A percentile compares a stretch with the other conserved stretches of the same genome.
These are phyloP conservation scores for Brasilioporus rufonigricans DNA, from an alignment of 768 basidiomycete genomes.

Conservation along the genomic window DNA sequence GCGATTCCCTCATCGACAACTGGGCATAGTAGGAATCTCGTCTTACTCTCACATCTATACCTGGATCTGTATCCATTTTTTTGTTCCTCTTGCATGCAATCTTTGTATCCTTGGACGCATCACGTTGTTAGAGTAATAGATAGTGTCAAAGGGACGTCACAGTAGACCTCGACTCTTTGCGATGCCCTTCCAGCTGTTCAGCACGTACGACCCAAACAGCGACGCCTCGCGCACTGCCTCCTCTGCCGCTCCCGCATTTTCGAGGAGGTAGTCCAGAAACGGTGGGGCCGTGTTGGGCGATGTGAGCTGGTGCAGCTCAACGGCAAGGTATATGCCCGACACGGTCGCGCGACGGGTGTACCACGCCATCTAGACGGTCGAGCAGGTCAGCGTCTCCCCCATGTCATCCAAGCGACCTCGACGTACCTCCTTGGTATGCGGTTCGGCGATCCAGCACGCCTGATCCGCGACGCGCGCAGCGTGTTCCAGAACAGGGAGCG, in stretches of 20 bases:
- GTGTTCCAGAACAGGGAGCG: slow-evolving; percentile 58
- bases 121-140: slow-evolving; percentile 15
- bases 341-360: slow-evolving; percentile 66
- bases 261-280: slow-evolving; percentile 67
- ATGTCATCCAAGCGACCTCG: neutral
- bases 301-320: slow-evolving; percentile 80
- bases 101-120: slow-evolving; percentile 17
- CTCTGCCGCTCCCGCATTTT: slow-evolving; percentile 44
- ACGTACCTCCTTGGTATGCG: slow-evolving; percentile 57
- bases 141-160: slow-evolving; percentile 19
- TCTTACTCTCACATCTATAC: slow-evolving; percentile 1
- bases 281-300: slow-evolving; percentile 64
- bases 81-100: slow-evolving; percentile 8
- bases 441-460: slow-evolving; percentile 60
- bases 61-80: neutral
- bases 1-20: slow-evolving; percentile 87
- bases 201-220: slow-evolving; percentile 58
- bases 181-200: slow-evolving; percentile 71
- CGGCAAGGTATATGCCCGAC: slow-evolving; percentile 67
- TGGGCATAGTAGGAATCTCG: slow-evolving; percentile 53
- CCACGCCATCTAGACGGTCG: slow-evolving; percentile 57
- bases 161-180: slow-evolving; percentile 62
- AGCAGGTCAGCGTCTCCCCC: neutral
- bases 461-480: slow-evolving; percentile 62
- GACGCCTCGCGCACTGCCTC: slow-evolving; percentile 49